phyloP scores from a whole-genome alignment of 2,329 filamentous ascomycete genomes.

The Teratosphaeria nubilosa region DNA sequence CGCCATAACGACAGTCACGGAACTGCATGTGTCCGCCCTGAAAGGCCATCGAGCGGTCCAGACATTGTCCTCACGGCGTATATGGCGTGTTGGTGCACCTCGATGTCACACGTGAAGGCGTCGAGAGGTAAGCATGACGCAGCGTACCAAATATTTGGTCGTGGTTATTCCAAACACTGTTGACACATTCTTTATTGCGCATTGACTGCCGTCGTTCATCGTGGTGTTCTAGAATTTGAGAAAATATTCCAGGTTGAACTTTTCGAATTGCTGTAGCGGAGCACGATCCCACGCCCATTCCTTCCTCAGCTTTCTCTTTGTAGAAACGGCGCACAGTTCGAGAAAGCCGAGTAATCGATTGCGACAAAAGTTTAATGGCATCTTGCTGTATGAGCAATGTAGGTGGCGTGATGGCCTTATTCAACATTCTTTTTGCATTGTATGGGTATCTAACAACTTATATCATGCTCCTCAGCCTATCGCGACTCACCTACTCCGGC shows the following conservation, averaged over 20 bases:
- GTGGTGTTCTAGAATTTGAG: no score
- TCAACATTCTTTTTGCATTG: neutral
- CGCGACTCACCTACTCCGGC: neutral
- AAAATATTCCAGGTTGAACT: no score
- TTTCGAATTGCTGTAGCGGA: no score
- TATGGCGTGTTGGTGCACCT: neutral
- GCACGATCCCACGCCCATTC: no score
- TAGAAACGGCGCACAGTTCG: no score
- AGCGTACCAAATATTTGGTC: neutral
- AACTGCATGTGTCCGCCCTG: neutral
- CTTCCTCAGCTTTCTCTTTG: no score
- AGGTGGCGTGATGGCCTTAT: neutral
- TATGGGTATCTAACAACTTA: neutral
- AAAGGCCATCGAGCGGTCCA: neutral
- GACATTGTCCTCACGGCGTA: neutral
- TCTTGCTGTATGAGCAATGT: neutral
- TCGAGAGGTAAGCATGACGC: neutral
- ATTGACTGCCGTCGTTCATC: neutral
- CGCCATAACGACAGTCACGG: neutral
- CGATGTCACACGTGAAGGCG: neutral
- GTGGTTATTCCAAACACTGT: neutral
- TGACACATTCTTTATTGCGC: neutral
- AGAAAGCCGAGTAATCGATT: neutral
- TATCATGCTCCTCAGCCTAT: neutral
- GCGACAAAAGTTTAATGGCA: neutral